These are phyloP conservation scores for Hypoxylon trugodes DNA, from an alignment of 495 filamentous ascomycete species.

Conservation along the genomic window DNA sequence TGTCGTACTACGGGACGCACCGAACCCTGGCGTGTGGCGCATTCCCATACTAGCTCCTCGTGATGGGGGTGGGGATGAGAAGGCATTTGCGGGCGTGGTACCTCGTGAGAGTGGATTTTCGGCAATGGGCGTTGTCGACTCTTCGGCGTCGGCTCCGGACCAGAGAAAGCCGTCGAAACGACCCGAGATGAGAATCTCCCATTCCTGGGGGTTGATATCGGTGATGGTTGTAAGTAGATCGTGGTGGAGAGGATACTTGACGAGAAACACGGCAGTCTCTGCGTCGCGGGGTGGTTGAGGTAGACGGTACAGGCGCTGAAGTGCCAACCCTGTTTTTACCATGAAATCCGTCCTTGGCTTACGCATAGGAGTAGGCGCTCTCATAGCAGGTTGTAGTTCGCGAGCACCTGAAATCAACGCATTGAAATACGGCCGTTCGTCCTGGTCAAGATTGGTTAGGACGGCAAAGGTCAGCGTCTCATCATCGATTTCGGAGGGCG, in stretches of 20 bases:
- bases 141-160: conserved; percentile 81
- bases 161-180: conserved; percentile 97
- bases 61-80: conserved; percentile 50
- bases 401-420: conserved; percentile 76
- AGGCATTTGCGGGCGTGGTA: conserved; percentile 59
- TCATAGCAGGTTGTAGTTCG: conserved; percentile 60
- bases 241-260: conserved; percentile 83
- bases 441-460: conserved; percentile 80
- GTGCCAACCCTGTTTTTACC: conserved; percentile 72
- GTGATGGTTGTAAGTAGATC: conserved; percentile 87
- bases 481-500: conserved; percentile 87
- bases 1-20: conserved; percentile 49
- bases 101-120: conserved; percentile 62
- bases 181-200: conserved; percentile 95
- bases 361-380: conserved; percentile 64
- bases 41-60: conserved; percentile 36
- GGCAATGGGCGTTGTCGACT: conserved; percentile 47
- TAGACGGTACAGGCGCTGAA: conserved; percentile 87
- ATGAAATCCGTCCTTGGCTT: conserved; percentile 72
- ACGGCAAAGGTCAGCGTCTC: conserved; percentile 93
- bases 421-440: conserved; percentile 80
- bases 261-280: conserved; percentile 86
- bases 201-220: conserved; percentile 85
- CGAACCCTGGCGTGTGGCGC: conserved; percentile 41
- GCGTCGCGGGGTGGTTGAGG: conserved; percentile 76